Conservation (phyloP, 176 grass and related monocot species). For the Musa beccarii region DNA sequence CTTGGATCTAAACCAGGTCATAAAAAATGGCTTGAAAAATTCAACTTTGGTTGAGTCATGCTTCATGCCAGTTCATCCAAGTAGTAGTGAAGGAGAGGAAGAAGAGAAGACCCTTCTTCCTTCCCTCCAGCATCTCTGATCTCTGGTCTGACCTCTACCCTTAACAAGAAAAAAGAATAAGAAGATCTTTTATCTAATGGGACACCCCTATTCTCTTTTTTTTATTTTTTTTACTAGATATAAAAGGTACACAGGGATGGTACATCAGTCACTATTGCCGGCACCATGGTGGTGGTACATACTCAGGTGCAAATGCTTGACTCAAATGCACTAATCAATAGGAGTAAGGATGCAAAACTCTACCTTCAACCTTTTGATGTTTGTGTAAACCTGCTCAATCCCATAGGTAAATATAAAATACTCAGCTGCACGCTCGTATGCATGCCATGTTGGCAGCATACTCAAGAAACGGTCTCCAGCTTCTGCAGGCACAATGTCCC, state of each 20-base stretch:
- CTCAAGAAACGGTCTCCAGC: slow-evolving; percentile 84
- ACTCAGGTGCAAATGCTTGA: not conserved
- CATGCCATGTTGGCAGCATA: slow-evolving; percentile 97
- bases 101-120: not conserved
- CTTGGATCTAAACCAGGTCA: not conserved
- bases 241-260: not conserved
- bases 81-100: not conserved
- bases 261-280: not conserved
- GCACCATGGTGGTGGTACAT: not conserved
- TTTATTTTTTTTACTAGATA: not conserved
- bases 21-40: not conserved
- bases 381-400: slow-evolving; percentile 90
- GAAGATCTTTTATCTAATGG: not conserved
- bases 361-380: slow-evolving; percentile 78
- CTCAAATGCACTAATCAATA: not conserved
- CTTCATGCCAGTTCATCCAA: not conserved
- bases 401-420: slow-evolving; percentile 89
- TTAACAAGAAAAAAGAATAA: not conserved
- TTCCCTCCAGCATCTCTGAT: not conserved
- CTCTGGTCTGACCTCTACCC: not conserved
- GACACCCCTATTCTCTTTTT: not conserved
- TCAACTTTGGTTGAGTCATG: not conserved
- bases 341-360: not conserved
- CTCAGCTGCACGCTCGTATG: slow-evolving; percentile 74
- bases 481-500: slow-evolving; percentile 72